A percentile compares a stretch with the other conserved stretches of the same genome.
phyloP scores from a whole-genome alignment of 176 grass and related monocot species.

The Lolium multiflorum region DNA sequence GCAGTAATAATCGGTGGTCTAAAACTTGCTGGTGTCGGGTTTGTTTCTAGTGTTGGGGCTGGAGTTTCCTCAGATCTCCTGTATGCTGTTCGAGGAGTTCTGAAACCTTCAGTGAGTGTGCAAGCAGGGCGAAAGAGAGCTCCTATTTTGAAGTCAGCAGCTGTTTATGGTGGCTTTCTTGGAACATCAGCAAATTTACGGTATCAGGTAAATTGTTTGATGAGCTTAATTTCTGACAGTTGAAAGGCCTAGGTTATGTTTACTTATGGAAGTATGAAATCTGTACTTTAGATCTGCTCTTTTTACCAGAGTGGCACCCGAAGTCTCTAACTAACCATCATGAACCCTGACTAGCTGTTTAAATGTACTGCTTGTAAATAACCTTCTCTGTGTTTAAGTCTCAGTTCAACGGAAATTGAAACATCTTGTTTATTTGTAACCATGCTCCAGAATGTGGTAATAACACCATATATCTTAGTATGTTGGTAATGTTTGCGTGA shows the following conservation, averaged over 20 bases:
- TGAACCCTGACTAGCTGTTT: neutral
- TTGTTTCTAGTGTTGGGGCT: slow-evolving; percentile 88
- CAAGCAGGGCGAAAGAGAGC: slow-evolving; percentile 66
- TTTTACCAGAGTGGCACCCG: neutral
- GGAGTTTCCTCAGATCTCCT: slow-evolving; percentile 83
- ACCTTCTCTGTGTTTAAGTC: slow-evolving; percentile 1
- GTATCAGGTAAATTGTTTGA: slow-evolving; percentile 72
- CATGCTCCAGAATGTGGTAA: slow-evolving; percentile 17
- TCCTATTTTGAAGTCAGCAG: slow-evolving; percentile 89
- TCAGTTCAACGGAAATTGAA: neutral
- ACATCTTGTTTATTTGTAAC: slow-evolving; percentile 26
- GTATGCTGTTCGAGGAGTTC: slow-evolving; percentile 60
- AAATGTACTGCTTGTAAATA: slow-evolving; percentile 12
- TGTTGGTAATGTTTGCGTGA: neutral
- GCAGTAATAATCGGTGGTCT: slow-evolving; percentile 87
- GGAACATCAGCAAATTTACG: slow-evolving; percentile 96
- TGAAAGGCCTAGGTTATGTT: slow-evolving; percentile 1
- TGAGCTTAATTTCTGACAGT: slow-evolving; percentile 28
- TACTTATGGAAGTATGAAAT: neutral
- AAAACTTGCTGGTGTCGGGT: slow-evolving; percentile 89
- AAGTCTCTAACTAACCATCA: neutral
- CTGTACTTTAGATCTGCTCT: slow-evolving; percentile 3
- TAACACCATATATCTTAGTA: neutral
- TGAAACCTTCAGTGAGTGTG: slow-evolving; percentile 61
- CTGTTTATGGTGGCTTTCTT: slow-evolving; percentile 86